Percentiles rank a stretch among this genome's conserved stretches.
Evolutionary conservation across 768 basidiomycete species (phyloP).

Genomic region (Leccinum imitatum): DNA sequence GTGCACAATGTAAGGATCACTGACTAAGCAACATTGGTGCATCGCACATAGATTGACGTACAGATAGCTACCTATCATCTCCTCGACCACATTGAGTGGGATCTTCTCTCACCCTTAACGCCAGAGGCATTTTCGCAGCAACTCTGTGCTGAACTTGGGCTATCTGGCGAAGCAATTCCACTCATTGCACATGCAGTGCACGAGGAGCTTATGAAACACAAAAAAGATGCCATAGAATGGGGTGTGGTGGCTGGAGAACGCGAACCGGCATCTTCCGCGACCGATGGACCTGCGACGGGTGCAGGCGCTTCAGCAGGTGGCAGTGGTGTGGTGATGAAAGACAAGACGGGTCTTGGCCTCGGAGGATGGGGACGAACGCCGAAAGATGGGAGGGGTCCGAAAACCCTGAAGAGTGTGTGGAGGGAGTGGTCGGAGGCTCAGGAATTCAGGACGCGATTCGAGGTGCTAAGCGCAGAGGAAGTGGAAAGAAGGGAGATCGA

Average conservation of each 20-base stretch:
- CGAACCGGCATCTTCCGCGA: conserved; percentile 24
- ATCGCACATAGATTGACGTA: conserved; percentile 79
- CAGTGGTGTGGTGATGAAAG: conserved; percentile 63
- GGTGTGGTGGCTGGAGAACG: conserved; percentile 74
- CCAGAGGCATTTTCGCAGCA: conserved; percentile 81
- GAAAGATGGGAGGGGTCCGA: conserved; percentile 79
- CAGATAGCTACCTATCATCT: conserved; percentile 92
- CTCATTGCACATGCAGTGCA: conserved; percentile 92
- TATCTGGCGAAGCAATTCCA: conserved; percentile 84
- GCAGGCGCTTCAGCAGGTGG: conserved; percentile 13
- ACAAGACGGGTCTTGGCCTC: conserved; percentile 79
- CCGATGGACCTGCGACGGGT: conserved; percentile 18
- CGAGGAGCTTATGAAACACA: conserved; percentile 94
- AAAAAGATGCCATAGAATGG: conserved; percentile 93
- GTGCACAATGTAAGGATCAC: conserved; percentile 11
- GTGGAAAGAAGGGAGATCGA: conserved; percentile 88
- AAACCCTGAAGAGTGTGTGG: conserved; percentile 85
- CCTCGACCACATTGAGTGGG: conserved; percentile 97
- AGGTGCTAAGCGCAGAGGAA: conserved; percentile 86
- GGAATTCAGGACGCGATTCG: conserved; percentile 85
- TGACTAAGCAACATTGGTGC: conserved; percentile 6
- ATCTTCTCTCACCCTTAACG: conserved; percentile 88
- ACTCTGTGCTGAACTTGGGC: conserved; percentile 83
- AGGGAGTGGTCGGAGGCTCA: conserved; percentile 92
- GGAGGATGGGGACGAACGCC: conserved; percentile 74